Evolutionary conservation across 441 rosid genomes (phyloP), one percentile per base, ranked within the genome.

Genomic region (Omphalea diandra): DNA sequence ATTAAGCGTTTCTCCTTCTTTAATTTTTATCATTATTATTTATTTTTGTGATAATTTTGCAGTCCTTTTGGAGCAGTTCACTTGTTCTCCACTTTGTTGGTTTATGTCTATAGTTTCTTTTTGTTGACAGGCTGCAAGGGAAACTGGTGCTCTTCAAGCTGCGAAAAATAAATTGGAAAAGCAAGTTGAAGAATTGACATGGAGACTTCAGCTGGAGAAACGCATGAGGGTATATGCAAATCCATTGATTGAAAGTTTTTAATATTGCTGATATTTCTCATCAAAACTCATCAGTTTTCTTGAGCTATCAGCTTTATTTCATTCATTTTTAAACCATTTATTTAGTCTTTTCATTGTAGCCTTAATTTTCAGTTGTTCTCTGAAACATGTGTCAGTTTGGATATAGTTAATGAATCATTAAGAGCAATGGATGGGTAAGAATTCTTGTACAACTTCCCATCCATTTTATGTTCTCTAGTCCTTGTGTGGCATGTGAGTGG

Each of bases 141-240:
- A 96, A 87, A 90, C 98, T 38, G 98, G 99, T 73, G 99, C 98
- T 73, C 96, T 96, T 80, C 97, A 96, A 85, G 99, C 86, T 83
- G 99, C 98, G 74, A 96, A 91, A 79, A 88, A 84, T 79, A 90
- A 90, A 83, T 82, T 93, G 81, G 98, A 91, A 87, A 93, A 93
- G 87, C 94, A 96, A 80, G 98, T 93, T 77, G 96, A 96, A 82
- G 98, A 96, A 63, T 78, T 96, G 79, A 91, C 98, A 74, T 83
- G 91, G 94, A 87, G 90, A 79, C 82, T 91, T 73, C 97, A 89
- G 81, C 79, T 86, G 71, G 99, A 93, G 89, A 93, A 90, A 72
- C 91, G 93, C 63, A 83, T 93, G 81, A 87, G 94, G 88, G 99
- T 93, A 79, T n/a, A n/a, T 76, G 70, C 74, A 41, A 65, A 61